Conservation (phyloP, 352 stramenopile genomes). For the Globisporangium canariense region DNA sequence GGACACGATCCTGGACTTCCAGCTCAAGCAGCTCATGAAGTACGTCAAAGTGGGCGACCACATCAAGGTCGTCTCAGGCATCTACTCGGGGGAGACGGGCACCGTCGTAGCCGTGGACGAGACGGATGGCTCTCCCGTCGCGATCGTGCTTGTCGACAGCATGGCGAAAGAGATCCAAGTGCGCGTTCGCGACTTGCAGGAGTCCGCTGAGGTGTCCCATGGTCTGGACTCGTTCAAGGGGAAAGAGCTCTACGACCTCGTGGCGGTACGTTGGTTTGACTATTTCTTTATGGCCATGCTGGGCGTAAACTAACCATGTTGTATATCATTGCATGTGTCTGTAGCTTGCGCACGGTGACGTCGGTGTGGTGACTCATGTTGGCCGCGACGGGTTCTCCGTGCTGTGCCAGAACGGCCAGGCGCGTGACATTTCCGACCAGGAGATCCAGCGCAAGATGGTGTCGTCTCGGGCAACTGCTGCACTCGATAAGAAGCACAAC, state of each 20-base stretch:
- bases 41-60: slow-evolving; percentile 91
- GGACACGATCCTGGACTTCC: slow-evolving; percentile 88
- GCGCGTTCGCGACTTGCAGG: slow-evolving; percentile 85
- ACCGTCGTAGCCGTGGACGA: slow-evolving; percentile 88
- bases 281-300: not conserved
- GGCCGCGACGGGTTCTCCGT: slow-evolving; percentile 86
- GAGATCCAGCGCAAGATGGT: slow-evolving; percentile 89
- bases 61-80: slow-evolving; percentile 89
- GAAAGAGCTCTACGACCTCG: slow-evolving; percentile 88
- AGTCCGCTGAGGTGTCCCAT: slow-evolving; percentile 87
- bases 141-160: slow-evolving; percentile 87
- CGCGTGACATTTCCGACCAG: slow-evolving; percentile 82
- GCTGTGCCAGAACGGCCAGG: slow-evolving; percentile 82
- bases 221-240: slow-evolving; percentile 88
- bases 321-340: not conserved
- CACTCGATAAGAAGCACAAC: slow-evolving; percentile 88
- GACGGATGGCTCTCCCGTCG: slow-evolving; percentile 73
- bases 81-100: slow-evolving; percentile 87
- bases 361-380: slow-evolving; percentile 90
- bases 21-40: slow-evolving; percentile 88
- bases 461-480: slow-evolving; percentile 74
- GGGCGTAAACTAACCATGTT: not conserved
- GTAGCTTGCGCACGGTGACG: slow-evolving; percentile 79
- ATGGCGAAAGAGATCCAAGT: slow-evolving; percentile 91
- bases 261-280: slow-evolving; percentile 43